A percentile compares a stretch with the other conserved stretches of the same genome.
Conservation (phyloP, 306 rosid species). For the Coriaria nepalensis region DNA sequence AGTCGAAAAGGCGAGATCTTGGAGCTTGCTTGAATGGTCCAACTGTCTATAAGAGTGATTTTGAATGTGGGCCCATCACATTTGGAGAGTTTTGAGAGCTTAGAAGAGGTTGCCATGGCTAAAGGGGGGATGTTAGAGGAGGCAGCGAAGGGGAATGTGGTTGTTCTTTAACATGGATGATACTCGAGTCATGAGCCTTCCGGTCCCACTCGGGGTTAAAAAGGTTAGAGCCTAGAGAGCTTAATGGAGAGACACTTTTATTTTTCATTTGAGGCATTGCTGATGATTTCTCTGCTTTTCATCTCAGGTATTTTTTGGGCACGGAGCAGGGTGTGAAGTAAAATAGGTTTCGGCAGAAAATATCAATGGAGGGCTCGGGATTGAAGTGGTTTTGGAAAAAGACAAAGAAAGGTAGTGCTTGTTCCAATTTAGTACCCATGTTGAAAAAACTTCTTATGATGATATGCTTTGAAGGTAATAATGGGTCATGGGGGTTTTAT, state of each 20-base stretch:
- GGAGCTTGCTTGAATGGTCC: conserved; percentile 19
- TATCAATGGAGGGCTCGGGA: conserved; percentile 14
- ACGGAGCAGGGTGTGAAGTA: conserved; percentile 16
- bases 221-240: conserved; percentile 3
- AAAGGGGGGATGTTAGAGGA: conserved; percentile 20
- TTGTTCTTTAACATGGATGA: conserved; percentile 26
- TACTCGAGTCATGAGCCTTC: conserved; percentile 22
- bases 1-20: conserved; percentile 14
- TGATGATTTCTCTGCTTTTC: neutral
- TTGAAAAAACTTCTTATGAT: too few species aligned
- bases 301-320: conserved; percentile 22
- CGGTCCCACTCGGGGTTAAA: conserved; percentile 18
- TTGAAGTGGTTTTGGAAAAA: conserved; percentile 17
- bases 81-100: conserved; percentile 12
- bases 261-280: neutral
- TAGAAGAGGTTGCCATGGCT: conserved; percentile 18
- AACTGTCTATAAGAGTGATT: conserved; percentile 14
- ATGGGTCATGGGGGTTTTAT: neutral
- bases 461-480: too few species aligned
- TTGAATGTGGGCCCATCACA: conserved; percentile 21
- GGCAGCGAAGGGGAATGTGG: conserved; percentile 18
- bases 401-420: conserved; percentile 13
- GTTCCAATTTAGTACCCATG: too few species aligned
- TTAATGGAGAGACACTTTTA: neutral
- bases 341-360: conserved; percentile 14